Percentiles rank a stretch among this genome's conserved stretches.
phyloP scores from a whole-genome alignment of 2,329 filamentous ascomycete species.

The Fusarium palustre region DNA sequence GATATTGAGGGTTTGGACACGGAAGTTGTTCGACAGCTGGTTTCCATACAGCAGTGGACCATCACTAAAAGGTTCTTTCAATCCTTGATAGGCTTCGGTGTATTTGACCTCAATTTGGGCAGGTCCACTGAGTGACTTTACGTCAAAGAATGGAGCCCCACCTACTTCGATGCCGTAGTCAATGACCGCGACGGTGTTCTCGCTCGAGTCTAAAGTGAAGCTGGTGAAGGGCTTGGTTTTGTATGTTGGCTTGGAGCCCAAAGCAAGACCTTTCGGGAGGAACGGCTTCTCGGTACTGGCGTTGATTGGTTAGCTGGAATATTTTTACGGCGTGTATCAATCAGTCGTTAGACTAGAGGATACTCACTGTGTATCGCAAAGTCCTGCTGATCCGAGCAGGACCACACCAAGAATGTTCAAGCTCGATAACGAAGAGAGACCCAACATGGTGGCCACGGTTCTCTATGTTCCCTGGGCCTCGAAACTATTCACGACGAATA shows the following conservation, averaged over 20 bases:
- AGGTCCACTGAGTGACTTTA: not conserved
- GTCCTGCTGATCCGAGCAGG: not conserved
- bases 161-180: conserved; percentile 13
- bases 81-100: not conserved
- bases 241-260: not conserved
- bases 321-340: not conserved
- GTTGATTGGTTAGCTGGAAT: not conserved
- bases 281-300: not conserved
- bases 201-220: conserved; percentile 5
- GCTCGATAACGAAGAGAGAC: not conserved
- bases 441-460: not conserved
- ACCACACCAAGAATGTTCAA: not conserved
- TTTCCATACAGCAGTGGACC: conserved; percentile 10
- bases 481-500: rapidly evolving
- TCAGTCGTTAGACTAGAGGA: too few species aligned
- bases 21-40: conserved; percentile 5
- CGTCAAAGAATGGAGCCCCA: conserved; percentile 3
- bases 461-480: not conserved
- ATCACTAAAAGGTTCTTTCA: conserved; percentile 12
- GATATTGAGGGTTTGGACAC: conserved; percentile 14
- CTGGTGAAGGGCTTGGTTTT: not conserved
- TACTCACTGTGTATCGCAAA: not conserved
- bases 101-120: conserved; percentile 7
- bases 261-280: not conserved
- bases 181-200: not conserved